These are phyloP conservation scores for Amanita pseudoporphyria DNA, from an alignment of 768 basidiomycete genomes.

Conservation along the genomic window DNA sequence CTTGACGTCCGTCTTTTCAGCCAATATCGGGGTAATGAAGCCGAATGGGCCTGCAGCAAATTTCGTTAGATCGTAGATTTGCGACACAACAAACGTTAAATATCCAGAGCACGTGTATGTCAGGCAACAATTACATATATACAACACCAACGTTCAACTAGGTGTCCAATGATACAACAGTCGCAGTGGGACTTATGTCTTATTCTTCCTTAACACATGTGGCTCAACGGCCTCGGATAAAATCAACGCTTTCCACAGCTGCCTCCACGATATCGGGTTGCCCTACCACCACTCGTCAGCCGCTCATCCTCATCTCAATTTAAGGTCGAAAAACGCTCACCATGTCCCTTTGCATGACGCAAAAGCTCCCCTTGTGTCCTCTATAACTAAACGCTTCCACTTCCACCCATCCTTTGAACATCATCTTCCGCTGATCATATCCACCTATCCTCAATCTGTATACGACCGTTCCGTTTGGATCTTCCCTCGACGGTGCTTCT, in stretches of 20 bases:
- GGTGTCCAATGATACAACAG: no score
- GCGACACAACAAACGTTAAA: no score
- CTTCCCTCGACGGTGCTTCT: constrained; percentile 19
- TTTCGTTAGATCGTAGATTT: no score
- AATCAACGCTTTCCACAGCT: constrained; percentile 62
- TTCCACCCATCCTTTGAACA: constrained; percentile 68
- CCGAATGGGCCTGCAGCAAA: no score
- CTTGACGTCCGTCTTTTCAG: no score
- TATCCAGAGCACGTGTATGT: no score
- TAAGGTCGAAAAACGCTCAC: constrained; percentile 27
- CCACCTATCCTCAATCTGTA: constrained; percentile 56
- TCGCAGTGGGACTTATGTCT: not conserved
- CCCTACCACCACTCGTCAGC: constrained; percentile 34
- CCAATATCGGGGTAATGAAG: no score
- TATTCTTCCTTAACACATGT: constrained; percentile 38
- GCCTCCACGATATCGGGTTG: constrained; percentile 70
- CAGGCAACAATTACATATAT: no score
- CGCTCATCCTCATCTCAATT: not conserved
- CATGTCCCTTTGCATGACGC: constrained; percentile 60
- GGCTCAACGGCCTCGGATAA: constrained; percentile 41
- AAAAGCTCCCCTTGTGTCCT: constrained; percentile 48
- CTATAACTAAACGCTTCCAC: constrained; percentile 50
- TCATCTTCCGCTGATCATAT: constrained; percentile 50
- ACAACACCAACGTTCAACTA: no score
- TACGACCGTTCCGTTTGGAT: constrained; percentile 10